These are phyloP conservation scores for Pyrenophora tritici-repentis DNA, from an alignment of 2,329 filamentous ascomycete species.

Conservation along the genomic window DNA sequence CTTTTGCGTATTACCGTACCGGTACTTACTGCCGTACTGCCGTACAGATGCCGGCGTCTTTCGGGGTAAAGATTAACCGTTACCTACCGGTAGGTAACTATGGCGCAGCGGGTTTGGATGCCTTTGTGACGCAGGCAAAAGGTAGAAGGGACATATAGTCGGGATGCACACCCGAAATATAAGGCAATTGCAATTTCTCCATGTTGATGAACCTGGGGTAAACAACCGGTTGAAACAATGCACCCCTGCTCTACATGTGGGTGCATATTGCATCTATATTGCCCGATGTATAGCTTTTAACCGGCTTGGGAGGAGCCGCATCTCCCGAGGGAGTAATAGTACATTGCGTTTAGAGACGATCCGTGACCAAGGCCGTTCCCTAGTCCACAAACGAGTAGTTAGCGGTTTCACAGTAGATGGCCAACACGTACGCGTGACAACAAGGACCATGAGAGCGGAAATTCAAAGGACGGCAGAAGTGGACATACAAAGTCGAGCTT, in stretches of 20 bases:
- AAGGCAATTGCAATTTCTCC: conserved; percentile 10
- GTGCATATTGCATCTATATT: conserved; percentile 20
- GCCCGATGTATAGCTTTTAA: conserved; percentile 13
- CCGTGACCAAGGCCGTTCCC: conserved; percentile 9
- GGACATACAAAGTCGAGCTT: conserved; percentile 15
- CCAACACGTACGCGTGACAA: conserved; percentile 17
- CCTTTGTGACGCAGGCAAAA: too few species aligned
- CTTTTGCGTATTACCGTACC: not conserved
- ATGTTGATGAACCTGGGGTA: conserved; percentile 11
- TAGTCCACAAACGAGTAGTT: conserved; percentile 10
- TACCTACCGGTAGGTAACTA: not conserved
- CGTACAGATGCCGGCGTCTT: conserved; percentile 2
- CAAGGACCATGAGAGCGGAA: conserved; percentile 10
- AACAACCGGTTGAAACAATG: conserved; percentile 17
- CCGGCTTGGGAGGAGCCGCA: conserved; percentile 11
- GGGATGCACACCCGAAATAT: conserved; percentile 1
- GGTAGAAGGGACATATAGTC: too few species aligned
- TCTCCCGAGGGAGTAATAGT: conserved; percentile 8
- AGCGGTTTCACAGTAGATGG: conserved; percentile 22
- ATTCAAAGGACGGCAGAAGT: conserved; percentile 2
- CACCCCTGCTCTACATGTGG: conserved; percentile 16
- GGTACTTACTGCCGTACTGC: conserved; percentile 2
- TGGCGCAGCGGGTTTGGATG: not conserved
- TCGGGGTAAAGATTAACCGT: too few species aligned
- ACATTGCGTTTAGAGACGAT: conserved; percentile 8